Evolutionary conservation across 192 early-diverging fungal species (phyloP).

Genomic region (Coemansia sp.): DNA sequence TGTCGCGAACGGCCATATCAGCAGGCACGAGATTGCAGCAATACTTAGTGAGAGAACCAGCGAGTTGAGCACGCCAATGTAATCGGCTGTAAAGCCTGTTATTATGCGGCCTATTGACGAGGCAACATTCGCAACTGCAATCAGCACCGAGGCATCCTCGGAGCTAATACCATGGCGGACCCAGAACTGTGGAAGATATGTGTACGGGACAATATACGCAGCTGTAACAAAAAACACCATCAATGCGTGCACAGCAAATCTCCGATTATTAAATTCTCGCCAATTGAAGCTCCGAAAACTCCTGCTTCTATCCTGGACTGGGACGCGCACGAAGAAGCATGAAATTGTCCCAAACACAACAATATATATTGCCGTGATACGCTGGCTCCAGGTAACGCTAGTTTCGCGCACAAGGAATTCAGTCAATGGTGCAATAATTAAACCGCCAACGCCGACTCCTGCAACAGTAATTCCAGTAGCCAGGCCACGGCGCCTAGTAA

Average conservation of each 20-base stretch:
- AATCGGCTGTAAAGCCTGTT: conserved; percentile 34
- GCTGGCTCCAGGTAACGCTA: conserved; percentile 54
- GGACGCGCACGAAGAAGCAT: conserved; percentile 35
- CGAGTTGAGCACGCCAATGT: conserved; percentile 43
- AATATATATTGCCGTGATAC: conserved; percentile 51
- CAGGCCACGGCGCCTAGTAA: conserved; percentile 56
- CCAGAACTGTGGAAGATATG: conserved; percentile 43
- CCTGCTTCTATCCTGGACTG: conserved; percentile 23
- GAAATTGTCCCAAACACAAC: conserved; percentile 41
- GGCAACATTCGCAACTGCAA: conserved; percentile 45
- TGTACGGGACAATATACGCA: conserved; percentile 47
- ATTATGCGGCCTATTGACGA: conserved; percentile 41
- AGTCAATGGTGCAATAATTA: conserved; percentile 59
- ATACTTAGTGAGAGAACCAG: conserved; percentile 23
- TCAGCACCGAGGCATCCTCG: conserved; percentile 37
- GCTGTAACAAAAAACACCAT: conserved; percentile 50
- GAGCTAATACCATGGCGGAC: conserved; percentile 33
- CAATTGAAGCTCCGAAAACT: conserved; percentile 37
- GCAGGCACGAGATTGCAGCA: conserved; percentile 21
- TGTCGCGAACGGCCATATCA: conserved; percentile 48
- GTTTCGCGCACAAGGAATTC: conserved; percentile 36
- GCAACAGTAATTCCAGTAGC: conserved; percentile 67
- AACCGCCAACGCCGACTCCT: conserved; percentile 65
- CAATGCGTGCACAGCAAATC: conserved; percentile 34
- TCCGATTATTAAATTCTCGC: conserved; percentile 28